phyloP scores from a whole-genome alignment of 495 filamentous ascomycete species.

The Penicillium ochrochloron region DNA sequence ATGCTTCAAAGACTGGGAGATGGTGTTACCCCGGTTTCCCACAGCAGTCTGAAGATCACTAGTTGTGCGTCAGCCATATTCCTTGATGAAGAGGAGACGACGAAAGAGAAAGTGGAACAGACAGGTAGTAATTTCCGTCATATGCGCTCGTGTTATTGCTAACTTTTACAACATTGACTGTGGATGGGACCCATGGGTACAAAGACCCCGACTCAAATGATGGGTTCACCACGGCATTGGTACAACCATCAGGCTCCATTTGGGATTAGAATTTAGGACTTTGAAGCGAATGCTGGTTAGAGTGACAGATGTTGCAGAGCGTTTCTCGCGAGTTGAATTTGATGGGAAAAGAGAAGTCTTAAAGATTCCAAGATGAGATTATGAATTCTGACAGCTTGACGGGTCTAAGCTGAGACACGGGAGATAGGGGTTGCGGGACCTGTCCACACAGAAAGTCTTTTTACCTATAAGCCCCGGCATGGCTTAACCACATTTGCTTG shows the following conservation, averaged over 20 bases:
- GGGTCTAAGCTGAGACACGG: not conserved
- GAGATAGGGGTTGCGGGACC: not conserved
- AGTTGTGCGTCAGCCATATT: not conserved
- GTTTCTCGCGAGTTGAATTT: not conserved
- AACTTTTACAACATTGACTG: constrained; percentile 27
- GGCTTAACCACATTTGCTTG: not conserved
- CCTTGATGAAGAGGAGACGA: not conserved
- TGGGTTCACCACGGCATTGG: constrained; percentile 32
- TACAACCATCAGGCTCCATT: constrained; percentile 28
- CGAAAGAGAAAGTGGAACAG: not conserved
- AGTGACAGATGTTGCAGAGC: not conserved
- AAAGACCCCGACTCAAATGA: constrained; percentile 34
- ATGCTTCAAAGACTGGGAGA: constrained; percentile 25
- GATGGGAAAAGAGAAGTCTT: not conserved
- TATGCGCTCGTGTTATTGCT: constrained; percentile 27
- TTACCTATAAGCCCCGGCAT: not conserved
- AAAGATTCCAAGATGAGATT: not conserved
- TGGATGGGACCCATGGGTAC: constrained; percentile 29
- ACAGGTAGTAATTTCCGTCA: constrained; percentile 34
- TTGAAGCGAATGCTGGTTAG: not conserved
- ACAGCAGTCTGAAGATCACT: constrained; percentile 31
- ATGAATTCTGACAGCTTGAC: not conserved
- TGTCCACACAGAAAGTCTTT: not conserved
- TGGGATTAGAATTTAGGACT: not conserved
- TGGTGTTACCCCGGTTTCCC: constrained; percentile 29